phyloP scores from a whole-genome alignment of 129 eudicot species.

The Artemisia annua region DNA sequence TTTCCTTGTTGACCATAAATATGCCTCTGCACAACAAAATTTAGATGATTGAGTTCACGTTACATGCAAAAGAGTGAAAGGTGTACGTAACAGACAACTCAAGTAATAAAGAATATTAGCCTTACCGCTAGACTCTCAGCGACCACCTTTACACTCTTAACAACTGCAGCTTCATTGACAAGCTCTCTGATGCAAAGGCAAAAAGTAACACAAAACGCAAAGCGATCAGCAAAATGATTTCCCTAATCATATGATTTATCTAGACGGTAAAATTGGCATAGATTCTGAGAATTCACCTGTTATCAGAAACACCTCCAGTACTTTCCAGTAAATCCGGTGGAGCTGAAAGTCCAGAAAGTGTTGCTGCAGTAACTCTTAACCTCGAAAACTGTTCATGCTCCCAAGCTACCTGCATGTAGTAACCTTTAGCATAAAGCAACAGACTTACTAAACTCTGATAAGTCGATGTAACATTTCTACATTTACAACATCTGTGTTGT shows the following conservation, averaged over 20 bases:
- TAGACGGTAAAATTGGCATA: neutral
- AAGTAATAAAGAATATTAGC: neutral
- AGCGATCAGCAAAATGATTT: constrained; percentile 17
- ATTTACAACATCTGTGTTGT: neutral
- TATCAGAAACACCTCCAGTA: too few species aligned
- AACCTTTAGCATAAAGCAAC: constrained; percentile 35
- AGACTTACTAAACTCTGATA: constrained; percentile 6
- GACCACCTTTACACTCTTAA: constrained; percentile 66
- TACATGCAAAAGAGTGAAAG: constrained; percentile 16
- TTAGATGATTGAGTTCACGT: too few species aligned
- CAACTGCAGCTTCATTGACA: constrained; percentile 62
- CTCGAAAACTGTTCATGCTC: too few species aligned
- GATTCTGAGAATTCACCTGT: too few species aligned
- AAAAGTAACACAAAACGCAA: constrained; percentile 10
- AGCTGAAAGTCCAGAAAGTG: too few species aligned
- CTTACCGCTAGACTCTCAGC: constrained; percentile 95
- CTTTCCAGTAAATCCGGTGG: too few species aligned
- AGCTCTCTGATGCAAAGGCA: constrained; percentile 40
- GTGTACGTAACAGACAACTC: neutral
- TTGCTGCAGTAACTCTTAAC: too few species aligned
- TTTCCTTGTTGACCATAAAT: too few species aligned
- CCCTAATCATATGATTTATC: neutral
- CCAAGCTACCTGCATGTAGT: too few species aligned
- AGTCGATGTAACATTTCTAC: neutral
- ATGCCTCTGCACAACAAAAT: too few species aligned